A percentile compares a stretch with the other conserved stretches of the same genome.
Evolutionary conservation across 2,329 filamentous ascomycete species (phyloP).

Genomic region (Mycosphaerella sp.): DNA sequence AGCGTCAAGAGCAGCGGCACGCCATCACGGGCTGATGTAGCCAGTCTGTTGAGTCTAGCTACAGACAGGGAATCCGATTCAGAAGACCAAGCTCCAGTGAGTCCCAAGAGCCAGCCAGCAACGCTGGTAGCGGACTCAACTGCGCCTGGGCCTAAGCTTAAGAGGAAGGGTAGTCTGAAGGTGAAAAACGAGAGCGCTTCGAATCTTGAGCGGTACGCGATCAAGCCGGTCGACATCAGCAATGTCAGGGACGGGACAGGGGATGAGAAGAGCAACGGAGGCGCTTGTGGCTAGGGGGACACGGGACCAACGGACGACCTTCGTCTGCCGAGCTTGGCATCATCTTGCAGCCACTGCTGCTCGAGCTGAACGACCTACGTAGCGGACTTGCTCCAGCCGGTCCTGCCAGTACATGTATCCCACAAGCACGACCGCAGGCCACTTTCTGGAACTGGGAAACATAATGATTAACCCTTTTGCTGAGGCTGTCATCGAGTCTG

Average conservation of each 20-base stretch:
- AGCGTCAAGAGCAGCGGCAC: conserved; percentile 22
- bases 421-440: no score
- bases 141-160: conserved; percentile 26
- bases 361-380: no score
- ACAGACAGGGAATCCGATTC: conserved; percentile 12
- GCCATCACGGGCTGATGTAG: conserved; percentile 21
- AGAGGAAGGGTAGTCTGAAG: conserved; percentile 41
- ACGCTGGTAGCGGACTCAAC: conserved; percentile 16
- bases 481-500: no score
- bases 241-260: not conserved
- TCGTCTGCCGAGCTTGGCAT: not conserved
- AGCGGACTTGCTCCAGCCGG: no score
- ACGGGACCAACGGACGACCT: not conserved
- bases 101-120: conserved; percentile 10
- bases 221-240: conserved; percentile 24
- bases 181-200: conserved; percentile 39
- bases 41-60: conserved; percentile 11
- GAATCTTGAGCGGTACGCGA: conserved; percentile 25
- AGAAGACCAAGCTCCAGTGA: conserved; percentile 18
- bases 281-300: conserved; percentile 1
- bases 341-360: not conserved
- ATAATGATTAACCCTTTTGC: no score
- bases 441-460: no score
- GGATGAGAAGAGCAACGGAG: conserved; percentile 12
- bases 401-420: no score